Evolutionary conservation across 2,329 filamentous ascomycete species (phyloP).

Genomic region (Ceratocystiopsis sp.): DNA sequence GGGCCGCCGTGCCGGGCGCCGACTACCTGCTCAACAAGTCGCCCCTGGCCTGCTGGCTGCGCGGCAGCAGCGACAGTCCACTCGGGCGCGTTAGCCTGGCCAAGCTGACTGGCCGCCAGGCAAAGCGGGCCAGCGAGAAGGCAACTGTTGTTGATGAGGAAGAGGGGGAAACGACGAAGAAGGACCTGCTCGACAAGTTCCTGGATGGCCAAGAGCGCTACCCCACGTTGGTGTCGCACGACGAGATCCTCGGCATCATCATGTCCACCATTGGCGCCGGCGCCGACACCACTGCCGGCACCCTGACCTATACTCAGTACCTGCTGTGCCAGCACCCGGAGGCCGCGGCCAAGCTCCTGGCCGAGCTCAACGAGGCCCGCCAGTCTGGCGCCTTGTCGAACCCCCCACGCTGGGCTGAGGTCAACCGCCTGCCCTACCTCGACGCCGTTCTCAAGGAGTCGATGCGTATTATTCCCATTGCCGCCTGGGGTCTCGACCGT

Average conservation of each 20-base stretch:
- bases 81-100: not conserved
- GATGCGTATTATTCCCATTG: slow-evolving; percentile 9
- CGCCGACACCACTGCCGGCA: slow-evolving; percentile 10
- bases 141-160: not conserved
- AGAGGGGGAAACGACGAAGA: not conserved
- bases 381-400: slow-evolving; percentile 1
- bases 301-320: slow-evolving; percentile 8
- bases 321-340: slow-evolving; percentile 6
- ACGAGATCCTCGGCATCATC: slow-evolving; percentile 1
- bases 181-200: slow-evolving; percentile 1
- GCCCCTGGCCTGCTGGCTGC: not conserved
- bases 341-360: slow-evolving; percentile 1
- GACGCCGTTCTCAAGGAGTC: slow-evolving; percentile 11
- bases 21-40: slow-evolving; percentile 1
- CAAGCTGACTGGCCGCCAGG: not conserved
- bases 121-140: not conserved
- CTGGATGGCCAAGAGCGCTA: not conserved
- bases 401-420: slow-evolving; percentile 2
- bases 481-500: slow-evolving; percentile 7
- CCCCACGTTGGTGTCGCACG: not conserved
- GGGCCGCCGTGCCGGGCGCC: not conserved
- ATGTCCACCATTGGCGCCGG: slow-evolving; percentile 9
- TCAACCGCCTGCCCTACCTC: slow-evolving; percentile 9
- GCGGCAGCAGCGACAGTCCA: not conserved
- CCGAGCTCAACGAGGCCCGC: slow-evolving; percentile 6